Percentiles rank a stretch among this genome's conserved stretches.
Conservation (phyloP, 1,284 basidiomycete genomes). For the Chalciporus sp. region DNA sequence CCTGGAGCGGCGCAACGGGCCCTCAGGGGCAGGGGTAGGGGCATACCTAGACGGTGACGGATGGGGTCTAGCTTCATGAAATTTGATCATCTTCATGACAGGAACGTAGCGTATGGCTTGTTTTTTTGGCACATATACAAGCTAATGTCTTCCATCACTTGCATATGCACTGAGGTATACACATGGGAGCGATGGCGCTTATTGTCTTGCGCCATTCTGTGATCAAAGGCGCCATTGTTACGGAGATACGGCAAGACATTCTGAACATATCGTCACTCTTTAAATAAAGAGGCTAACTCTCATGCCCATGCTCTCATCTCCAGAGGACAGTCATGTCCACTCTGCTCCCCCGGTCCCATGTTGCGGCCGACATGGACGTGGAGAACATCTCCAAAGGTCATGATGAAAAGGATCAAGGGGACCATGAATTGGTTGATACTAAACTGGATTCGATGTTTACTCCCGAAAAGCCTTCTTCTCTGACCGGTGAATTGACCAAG, state of each 20-base stretch:
- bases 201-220: slow-evolving; percentile 4
- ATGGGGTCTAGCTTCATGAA: slow-evolving; percentile 17
- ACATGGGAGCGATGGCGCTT: background rate
- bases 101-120: slow-evolving; percentile 17
- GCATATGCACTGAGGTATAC: background rate
- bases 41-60: slow-evolving; percentile 66
- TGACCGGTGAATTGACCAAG: slow-evolving; percentile 28
- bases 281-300: background rate
- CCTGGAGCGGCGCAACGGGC: slow-evolving; percentile 84
- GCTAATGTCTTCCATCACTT: slow-evolving; percentile 2
- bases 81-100: slow-evolving; percentile 4
- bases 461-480: slow-evolving; percentile 29
- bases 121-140: slow-evolving; percentile 14
- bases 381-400: background rate
- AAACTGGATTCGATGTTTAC: slow-evolving; percentile 19
- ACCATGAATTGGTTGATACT: background rate
- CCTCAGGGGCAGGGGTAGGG: slow-evolving; percentile 80
- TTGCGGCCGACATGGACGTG: background rate
- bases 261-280: background rate
- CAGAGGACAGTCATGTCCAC: background rate
- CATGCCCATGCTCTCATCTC: background rate
- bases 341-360: background rate
- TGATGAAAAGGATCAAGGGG: background rate
- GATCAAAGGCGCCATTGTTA: background rate
- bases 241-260: background rate